A percentile compares a stretch with the other conserved stretches of the same genome.
Conservation (phyloP, 1,284 basidiomycete species). For the Paramarasmius palmivorus region DNA sequence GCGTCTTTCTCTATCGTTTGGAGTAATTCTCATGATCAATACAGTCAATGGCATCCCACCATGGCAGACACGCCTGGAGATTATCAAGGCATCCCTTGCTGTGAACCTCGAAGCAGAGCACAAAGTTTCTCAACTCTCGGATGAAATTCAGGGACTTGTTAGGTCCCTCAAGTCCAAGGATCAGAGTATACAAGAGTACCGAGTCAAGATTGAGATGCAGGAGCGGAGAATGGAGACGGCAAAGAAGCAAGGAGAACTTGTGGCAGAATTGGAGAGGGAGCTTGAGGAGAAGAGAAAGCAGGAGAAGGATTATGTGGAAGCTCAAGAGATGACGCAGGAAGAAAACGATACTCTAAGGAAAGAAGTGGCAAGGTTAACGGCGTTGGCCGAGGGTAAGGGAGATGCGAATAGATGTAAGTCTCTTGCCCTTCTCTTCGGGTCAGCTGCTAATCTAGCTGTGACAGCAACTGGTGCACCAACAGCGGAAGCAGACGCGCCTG, state of each 20-base stretch:
- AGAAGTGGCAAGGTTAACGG: constrained; percentile 84
- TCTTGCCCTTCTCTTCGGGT: not conserved
- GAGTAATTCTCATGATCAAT: too few species aligned
- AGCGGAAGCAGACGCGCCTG: constrained; percentile 59
- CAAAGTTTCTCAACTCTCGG: constrained; percentile 81
- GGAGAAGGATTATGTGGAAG: constrained; percentile 88
- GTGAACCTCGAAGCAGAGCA: constrained; percentile 92
- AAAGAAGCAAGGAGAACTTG: constrained; percentile 86
- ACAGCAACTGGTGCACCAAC: constrained; percentile 50
- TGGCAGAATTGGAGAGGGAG: constrained; percentile 80
- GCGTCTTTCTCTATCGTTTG: too few species aligned
- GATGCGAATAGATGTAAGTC: constrained; percentile 53
- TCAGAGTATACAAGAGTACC: constrained; percentile 85
- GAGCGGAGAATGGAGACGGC: constrained; percentile 88
- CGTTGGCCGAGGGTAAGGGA: constrained; percentile 60
- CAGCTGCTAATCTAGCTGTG: constrained; percentile 12
- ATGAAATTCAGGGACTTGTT: constrained; percentile 86
- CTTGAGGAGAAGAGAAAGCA: constrained; percentile 82
- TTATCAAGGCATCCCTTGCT: constrained; percentile 81
- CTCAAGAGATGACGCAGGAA: constrained; percentile 88
- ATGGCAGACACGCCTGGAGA: constrained; percentile 86
- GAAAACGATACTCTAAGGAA: constrained; percentile 88
- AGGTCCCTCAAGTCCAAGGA: constrained; percentile 86
- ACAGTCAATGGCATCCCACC: constrained; percentile 79
- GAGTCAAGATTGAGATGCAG: constrained; percentile 93